These are phyloP conservation scores for Cercospora citrullina DNA, from an alignment of 2,329 filamentous ascomycete species.

Conservation along the genomic window DNA sequence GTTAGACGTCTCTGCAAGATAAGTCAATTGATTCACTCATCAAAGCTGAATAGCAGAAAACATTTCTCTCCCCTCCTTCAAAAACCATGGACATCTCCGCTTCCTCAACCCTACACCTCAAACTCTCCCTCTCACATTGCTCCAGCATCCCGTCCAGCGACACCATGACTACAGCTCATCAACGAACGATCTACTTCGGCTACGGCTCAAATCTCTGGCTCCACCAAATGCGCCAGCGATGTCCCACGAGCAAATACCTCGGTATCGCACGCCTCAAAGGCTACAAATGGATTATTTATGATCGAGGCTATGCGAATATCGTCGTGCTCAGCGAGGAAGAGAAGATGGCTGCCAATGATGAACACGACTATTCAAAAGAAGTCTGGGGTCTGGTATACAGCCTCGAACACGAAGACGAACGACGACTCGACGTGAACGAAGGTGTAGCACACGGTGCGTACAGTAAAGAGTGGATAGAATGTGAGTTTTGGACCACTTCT, in stretches of 20 bases:
- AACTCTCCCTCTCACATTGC: background rate
- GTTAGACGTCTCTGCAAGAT: background rate
- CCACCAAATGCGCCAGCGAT: constrained; percentile 64
- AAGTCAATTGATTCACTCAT: background rate
- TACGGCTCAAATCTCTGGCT: constrained; percentile 71
- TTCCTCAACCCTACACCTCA: background rate
- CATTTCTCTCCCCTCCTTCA: background rate
- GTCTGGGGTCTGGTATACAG: constrained; percentile 62
- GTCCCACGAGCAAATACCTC: constrained; percentile 56
- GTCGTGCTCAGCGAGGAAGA: constrained; percentile 38
- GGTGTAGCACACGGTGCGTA: constrained; percentile 61
- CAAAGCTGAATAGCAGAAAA: background rate
- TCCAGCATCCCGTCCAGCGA: background rate
- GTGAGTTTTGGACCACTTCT: constrained; percentile 46
- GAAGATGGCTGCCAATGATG: background rate
- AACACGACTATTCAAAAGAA: constrained; percentile 38
- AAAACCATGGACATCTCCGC: constrained; percentile 5
- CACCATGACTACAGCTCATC: constrained; percentile 1
- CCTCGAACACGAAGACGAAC: constrained; percentile 54
- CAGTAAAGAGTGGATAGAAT: constrained; percentile 53
- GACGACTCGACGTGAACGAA: constrained; percentile 57
- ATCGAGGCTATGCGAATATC: constrained; percentile 69
- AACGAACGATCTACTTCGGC: constrained; percentile 54
- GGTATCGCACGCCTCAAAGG: constrained; percentile 58
- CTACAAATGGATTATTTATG: constrained; percentile 67